Percentiles rank a stretch among this genome's conserved stretches.
Evolutionary conservation across 1,284 basidiomycete species (phyloP).

Genomic region (Phylloporus sp.): DNA sequence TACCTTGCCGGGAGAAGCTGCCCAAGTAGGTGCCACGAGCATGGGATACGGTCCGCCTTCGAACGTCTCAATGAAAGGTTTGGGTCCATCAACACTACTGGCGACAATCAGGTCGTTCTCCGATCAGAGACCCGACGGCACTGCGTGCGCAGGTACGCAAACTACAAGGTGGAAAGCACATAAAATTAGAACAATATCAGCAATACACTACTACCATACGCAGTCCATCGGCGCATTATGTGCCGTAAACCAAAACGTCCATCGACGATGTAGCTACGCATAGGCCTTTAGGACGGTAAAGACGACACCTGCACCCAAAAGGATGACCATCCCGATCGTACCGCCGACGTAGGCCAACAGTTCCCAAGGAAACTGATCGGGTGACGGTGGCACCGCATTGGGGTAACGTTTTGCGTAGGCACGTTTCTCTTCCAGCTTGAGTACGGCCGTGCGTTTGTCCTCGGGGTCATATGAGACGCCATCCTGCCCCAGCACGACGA

Average conservation of each 20-base stretch:
- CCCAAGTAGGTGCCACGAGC: too few relatives aligned
- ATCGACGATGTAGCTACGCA: slow-evolving; percentile 6
- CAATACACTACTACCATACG: slow-evolving; percentile 1
- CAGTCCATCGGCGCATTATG: not conserved
- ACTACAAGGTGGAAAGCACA: not conserved
- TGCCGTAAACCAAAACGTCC: not conserved
- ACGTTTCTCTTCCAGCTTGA: slow-evolving; percentile 44
- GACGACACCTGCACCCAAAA: slow-evolving; percentile 37
- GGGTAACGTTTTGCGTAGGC: slow-evolving; percentile 24
- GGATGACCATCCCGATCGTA: slow-evolving; percentile 45
- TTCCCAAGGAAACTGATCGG: slow-evolving; percentile 38
- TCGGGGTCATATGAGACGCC: slow-evolving; percentile 29
- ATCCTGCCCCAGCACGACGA: slow-evolving; percentile 57
- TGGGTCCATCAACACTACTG: too few relatives aligned
- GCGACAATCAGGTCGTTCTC: too few relatives aligned
- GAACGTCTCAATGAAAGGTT: too few relatives aligned
- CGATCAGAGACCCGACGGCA: too few relatives aligned
- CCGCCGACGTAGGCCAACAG: slow-evolving; percentile 46
- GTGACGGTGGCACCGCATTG: slow-evolving; percentile 12
- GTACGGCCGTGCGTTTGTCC: slow-evolving; percentile 35
- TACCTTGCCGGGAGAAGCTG: too few relatives aligned
- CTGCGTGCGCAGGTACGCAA: too few relatives aligned
- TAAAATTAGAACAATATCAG: not conserved
- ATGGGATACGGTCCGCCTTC: too few relatives aligned
- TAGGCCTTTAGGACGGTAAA: slow-evolving; percentile 41